A percentile compares a stretch with the other conserved stretches of the same genome.
These are phyloP conservation scores for Talaromyces ruber DNA, from an alignment of 495 filamentous ascomycete species.

Conservation along the genomic window DNA sequence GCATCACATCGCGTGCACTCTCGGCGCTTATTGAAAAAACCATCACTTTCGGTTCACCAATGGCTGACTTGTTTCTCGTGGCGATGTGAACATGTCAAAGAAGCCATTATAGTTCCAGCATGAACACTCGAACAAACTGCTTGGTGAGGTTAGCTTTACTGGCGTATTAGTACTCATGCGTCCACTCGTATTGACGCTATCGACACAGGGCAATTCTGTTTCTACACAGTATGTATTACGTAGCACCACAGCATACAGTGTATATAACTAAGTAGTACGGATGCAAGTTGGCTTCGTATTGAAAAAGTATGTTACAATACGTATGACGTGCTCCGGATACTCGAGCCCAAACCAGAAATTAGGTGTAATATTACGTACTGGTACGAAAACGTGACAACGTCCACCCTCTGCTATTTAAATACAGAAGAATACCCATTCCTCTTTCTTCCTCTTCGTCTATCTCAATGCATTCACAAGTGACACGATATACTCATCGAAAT, in stretches of 20 bases:
- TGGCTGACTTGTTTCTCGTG: not conserved
- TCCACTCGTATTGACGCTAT: no score
- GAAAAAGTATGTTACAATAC: not conserved
- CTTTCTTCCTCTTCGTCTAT: not conserved
- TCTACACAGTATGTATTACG: no score
- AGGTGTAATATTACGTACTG: not conserved
- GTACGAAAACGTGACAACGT: not conserved
- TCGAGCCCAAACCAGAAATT: not conserved
- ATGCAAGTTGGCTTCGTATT: not conserved
- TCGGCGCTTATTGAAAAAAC: not conserved
- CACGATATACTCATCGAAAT: not conserved
- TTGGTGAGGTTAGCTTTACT: no score
- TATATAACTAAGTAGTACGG: not conserved
- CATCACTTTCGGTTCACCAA: not conserved
- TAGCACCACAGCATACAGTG: no score
- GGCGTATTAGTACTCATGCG: no score
- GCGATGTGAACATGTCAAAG: not conserved
- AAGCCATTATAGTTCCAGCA: no score
- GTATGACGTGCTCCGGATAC: not conserved
- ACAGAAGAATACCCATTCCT: not conserved
- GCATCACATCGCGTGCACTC: not conserved
- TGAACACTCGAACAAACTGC: no score
- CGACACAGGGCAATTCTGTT: no score
- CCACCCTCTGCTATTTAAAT: not conserved
- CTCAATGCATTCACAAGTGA: not conserved